A percentile compares a stretch with the other conserved stretches of the same genome.
phyloP scores from a whole-genome alignment of 805 yeast species.

The Tetrapisispora pingtungensis region DNA sequence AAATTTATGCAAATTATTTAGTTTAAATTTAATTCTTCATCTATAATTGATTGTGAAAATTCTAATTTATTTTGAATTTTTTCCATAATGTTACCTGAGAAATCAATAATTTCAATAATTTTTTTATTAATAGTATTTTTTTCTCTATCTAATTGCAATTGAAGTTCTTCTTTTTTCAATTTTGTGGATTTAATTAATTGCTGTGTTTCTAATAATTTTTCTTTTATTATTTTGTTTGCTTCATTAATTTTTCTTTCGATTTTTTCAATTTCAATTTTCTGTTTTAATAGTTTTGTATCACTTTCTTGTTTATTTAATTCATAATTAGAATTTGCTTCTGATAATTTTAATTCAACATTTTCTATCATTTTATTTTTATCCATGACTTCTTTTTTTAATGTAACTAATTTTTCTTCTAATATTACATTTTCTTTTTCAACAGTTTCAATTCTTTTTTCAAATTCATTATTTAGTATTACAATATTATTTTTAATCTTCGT shows the following conservation, averaged over 20 bases:
- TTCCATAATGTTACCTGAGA: slow-evolving; percentile 53
- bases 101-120: slow-evolving; percentile 48
- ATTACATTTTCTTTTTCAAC: slow-evolving; percentile 13
- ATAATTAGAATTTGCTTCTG: slow-evolving; percentile 41
- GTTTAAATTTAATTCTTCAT: not conserved
- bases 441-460: slow-evolving; percentile 24
- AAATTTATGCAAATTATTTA: no score
- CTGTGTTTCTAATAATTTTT: slow-evolving; percentile 40
- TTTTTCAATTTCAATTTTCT: slow-evolving; percentile 56
- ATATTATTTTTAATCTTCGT: slow-evolving; percentile 27
- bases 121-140: slow-evolving; percentile 42
- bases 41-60: slow-evolving; percentile 1
- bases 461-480: slow-evolving; percentile 26
- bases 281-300: slow-evolving; percentile 38
- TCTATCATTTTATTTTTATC: slow-evolving; percentile 51
- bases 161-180: slow-evolving; percentile 42
- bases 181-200: slow-evolving; percentile 42
- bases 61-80: slow-evolving; percentile 38
- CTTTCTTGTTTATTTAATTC: slow-evolving; percentile 47
- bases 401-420: slow-evolving; percentile 49
- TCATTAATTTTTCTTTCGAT: slow-evolving; percentile 32
- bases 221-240: slow-evolving; percentile 19
- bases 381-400: slow-evolving; percentile 42
- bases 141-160: slow-evolving; percentile 37
- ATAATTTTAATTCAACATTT: slow-evolving; percentile 44